phyloP scores from a whole-genome alignment of 768 basidiomycete species.

The Kwoniella botswanensis region DNA sequence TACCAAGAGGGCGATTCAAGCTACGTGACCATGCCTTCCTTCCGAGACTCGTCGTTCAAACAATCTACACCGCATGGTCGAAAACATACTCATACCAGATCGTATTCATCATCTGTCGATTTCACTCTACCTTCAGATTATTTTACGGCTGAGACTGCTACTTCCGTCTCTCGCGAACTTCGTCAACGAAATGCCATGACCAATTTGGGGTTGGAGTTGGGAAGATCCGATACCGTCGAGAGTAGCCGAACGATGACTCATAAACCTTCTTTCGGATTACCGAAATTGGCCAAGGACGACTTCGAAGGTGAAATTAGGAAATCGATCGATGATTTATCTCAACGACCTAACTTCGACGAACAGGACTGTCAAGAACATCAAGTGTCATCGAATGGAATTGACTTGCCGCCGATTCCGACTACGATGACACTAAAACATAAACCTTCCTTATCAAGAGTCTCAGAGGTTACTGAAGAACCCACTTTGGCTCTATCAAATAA shows the following conservation, averaged over 20 bases:
- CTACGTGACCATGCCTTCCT: conserved; percentile 16
- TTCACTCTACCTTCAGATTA: conserved; percentile 27
- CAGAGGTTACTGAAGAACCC: conserved; percentile 23
- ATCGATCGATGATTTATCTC: conserved; percentile 25
- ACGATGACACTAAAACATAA: conserved; percentile 19
- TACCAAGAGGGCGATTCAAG: conserved; percentile 15
- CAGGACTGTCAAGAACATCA: too few relatives aligned
- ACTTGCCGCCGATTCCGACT: conserved; percentile 42
- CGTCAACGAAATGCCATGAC: conserved; percentile 15
- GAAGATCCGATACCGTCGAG: conserved; percentile 3
- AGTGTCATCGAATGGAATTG: conserved; percentile 14
- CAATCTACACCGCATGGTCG: conserved; percentile 17
- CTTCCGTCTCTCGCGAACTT: conserved; percentile 11
- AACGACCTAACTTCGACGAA: background rate
- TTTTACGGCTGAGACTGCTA: conserved; percentile 16
- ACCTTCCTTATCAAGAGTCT: conserved; percentile 16
- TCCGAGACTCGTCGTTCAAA: conserved; percentile 6
- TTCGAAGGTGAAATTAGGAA: conserved; percentile 36
- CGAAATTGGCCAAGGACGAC: conserved; percentile 27
- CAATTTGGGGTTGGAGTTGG: background rate
- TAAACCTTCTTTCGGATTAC: conserved; percentile 38
- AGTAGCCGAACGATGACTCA: conserved; percentile 23
- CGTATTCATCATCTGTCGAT: conserved; percentile 36
- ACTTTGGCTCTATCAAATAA: background rate
- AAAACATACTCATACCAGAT: conserved; percentile 16